phyloP scores from a whole-genome alignment of 495 filamentous ascomycete species.

The Lasiosphaeria ovina region DNA sequence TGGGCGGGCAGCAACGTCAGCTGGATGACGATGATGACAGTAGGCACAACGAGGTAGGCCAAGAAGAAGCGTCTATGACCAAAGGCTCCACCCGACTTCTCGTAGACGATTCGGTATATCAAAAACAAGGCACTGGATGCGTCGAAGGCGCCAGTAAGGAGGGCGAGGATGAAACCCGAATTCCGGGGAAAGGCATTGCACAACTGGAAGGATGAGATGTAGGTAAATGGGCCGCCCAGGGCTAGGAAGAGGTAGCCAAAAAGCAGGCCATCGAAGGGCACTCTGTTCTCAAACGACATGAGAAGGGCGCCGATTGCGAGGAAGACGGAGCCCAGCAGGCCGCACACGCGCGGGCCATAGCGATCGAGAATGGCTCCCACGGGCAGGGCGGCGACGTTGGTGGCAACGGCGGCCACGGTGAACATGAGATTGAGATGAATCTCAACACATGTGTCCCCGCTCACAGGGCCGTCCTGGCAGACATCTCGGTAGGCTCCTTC shows the following conservation, averaged over 20 bases:
- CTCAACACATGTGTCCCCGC: constrained; percentile 64
- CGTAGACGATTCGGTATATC: constrained; percentile 74
- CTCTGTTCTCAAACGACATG: constrained; percentile 66
- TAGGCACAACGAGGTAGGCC: constrained; percentile 70
- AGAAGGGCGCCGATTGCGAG: constrained; percentile 66
- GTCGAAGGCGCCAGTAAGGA: constrained; percentile 88
- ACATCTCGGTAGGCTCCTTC: constrained; percentile 70
- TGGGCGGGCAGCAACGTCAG: constrained; percentile 71
- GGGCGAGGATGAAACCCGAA: constrained; percentile 79
- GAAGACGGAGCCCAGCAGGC: constrained; percentile 67
- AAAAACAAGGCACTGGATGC: constrained; percentile 86
- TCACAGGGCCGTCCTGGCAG: constrained; percentile 56
- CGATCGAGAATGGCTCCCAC: constrained; percentile 83
- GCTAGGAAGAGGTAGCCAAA: constrained; percentile 79
- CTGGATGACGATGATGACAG: constrained; percentile 66
- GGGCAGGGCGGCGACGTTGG: constrained; percentile 74
- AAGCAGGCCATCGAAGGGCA: constrained; percentile 70
- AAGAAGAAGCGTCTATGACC: constrained; percentile 72
- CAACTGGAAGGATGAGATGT: constrained; percentile 90
- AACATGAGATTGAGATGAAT: constrained; percentile 91
- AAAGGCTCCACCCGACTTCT: constrained; percentile 58
- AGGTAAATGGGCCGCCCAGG: constrained; percentile 84
- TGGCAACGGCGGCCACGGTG: constrained; percentile 84
- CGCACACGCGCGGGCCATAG: constrained; percentile 75
- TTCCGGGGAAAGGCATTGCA: constrained; percentile 86